Evolutionary conservation across 2,329 filamentous ascomycete species (phyloP).

Genomic region (Aspergillus sojae): DNA sequence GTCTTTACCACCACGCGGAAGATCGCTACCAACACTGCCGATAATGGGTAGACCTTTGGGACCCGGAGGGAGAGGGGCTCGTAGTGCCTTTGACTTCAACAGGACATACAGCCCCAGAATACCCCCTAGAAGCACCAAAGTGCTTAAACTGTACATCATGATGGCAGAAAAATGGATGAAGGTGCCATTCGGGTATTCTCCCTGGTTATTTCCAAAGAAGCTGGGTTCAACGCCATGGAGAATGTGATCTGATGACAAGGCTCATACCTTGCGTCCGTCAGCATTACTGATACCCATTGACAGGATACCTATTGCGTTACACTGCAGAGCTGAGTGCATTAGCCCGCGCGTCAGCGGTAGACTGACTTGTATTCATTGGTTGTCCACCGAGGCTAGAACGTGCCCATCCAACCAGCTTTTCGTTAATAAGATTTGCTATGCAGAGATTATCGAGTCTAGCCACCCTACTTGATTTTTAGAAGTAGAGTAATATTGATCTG

Average conservation of each 20-base stretch:
- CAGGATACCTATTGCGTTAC: neutral
- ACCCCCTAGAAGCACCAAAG: neutral
- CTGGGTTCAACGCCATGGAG: neutral
- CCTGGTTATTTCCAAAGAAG: neutral
- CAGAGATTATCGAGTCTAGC: no score
- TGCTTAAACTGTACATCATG: neutral
- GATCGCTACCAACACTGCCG: slow-evolving; percentile 50
- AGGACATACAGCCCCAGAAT: neutral
- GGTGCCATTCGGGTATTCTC: neutral
- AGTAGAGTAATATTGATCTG: no score
- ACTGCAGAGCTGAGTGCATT: neutral
- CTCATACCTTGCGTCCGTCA: neutral
- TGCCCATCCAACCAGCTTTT: neutral
- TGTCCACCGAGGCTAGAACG: neutral
- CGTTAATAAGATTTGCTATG: neutral
- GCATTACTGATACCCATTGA: neutral
- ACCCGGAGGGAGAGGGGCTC: slow-evolving; percentile 47
- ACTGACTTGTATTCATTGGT: neutral
- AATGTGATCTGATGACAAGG: neutral
- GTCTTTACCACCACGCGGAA: slow-evolving; percentile 45
- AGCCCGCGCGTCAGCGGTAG: no score
- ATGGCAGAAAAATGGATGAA: neutral
- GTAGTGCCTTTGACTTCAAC: neutral
- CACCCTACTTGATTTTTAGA: no score
- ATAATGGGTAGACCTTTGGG: slow-evolving; percentile 51